Evolutionary conservation across 345 rosid species (phyloP), one percentile per base, ranked within the genome.

Genomic region (Murraya koenigii): DNA sequence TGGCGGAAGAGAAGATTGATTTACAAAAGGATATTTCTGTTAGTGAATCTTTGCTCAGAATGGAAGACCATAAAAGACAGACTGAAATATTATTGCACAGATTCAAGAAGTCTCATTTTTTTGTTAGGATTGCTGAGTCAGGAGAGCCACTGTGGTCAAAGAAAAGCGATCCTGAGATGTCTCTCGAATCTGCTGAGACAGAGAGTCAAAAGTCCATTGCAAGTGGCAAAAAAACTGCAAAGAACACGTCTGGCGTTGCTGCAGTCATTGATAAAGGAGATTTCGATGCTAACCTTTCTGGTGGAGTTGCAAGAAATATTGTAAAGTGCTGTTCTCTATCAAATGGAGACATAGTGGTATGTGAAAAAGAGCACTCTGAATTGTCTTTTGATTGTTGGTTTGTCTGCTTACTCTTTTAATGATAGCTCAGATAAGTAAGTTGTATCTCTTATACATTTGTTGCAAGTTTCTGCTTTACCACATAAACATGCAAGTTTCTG

Each of bases 331-430:
- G 78, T 82, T 88, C 97, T 67, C 94, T 97, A 78, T 81, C 96
- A 60, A 97, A 90, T 89, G 98, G 98, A 85, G 97, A 97, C 82
- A 78, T 97, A 87, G 97, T 89, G 98, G 99, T 97, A 91, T 87
- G 94, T 80, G 77, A 77, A 73, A 69, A 69, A 66, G 73, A 81
- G 56, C 77, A 75, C 54, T 78, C 80, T 76, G 69, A 58, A 77
- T 67, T 79, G 55, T 80, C 74, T 44, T 52, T 74, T 54, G 66
- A 58, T 60, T 55, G 15, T 52, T 58, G 61, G 52, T 56, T 25
- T 30, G 39, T 44, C 56, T 60, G 44, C 55, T 80, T 56, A 15
- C 22, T 11, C 8, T 75, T 55, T 41, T 38, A 79, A 41, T 61
- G 77, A 63, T 38, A 64, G 32, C 66, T 6, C 62, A 49, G 35